These are phyloP conservation scores for Melastoma candidum DNA, from an alignment of 441 rosid genomes.

Conservation along the genomic window DNA sequence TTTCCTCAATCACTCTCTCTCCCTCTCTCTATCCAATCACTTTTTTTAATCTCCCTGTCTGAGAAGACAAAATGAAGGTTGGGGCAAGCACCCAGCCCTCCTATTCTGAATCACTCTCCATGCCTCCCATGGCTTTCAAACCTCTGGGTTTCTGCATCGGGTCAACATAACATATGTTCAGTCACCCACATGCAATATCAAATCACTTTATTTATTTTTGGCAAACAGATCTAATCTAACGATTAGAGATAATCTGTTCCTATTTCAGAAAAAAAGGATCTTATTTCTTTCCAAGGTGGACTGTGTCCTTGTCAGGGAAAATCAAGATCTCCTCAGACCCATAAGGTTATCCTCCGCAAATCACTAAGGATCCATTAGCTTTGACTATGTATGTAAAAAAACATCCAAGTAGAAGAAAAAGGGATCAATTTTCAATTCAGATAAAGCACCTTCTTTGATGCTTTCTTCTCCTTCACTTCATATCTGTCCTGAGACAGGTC, in stretches of 20 bases:
- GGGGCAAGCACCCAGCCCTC: not conserved
- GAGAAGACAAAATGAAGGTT: too few species aligned
- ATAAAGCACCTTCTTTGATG: slow-evolving; percentile 42
- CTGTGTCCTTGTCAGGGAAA: not conserved
- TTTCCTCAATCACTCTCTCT: too few species aligned
- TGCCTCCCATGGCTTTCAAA: slow-evolving; percentile 63
- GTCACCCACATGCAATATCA: too few species aligned
- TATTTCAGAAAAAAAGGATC: not conserved
- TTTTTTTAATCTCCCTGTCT: too few species aligned
- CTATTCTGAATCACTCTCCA: slow-evolving; percentile 67
- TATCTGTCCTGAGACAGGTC: slow-evolving; percentile 74
- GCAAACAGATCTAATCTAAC: too few species aligned
- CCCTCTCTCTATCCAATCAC: too few species aligned
- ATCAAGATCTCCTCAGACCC: slow-evolving; percentile 10
- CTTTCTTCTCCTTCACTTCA: slow-evolving; percentile 68
- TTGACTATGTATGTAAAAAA: slow-evolving; percentile 9
- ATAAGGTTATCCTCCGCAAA: not conserved
- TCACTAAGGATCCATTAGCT: slow-evolving; percentile 7
- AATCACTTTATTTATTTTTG: too few species aligned
- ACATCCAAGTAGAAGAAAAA: slow-evolving; percentile 3
- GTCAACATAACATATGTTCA: not conserved
- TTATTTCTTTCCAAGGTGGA: not conserved
- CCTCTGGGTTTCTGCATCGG: slow-evolving; percentile 58
- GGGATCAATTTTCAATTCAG: not conserved
- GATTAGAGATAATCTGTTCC: not conserved